These are phyloP conservation scores for Zangia roseola DNA, from an alignment of 768 basidiomycete genomes.

Conservation along the genomic window DNA sequence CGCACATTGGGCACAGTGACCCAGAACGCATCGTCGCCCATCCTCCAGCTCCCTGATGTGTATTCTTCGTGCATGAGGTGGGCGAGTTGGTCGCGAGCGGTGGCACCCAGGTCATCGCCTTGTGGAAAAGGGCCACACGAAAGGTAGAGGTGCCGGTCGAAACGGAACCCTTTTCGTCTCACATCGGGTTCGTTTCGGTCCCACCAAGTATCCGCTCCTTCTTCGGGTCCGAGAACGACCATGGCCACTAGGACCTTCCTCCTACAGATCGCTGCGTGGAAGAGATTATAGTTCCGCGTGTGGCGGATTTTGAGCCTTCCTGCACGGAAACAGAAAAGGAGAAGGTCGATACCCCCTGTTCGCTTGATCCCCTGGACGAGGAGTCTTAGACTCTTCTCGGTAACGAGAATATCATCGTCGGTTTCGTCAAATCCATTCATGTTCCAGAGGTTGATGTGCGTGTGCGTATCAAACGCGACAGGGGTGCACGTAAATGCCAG, in stretches of 20 bases:
- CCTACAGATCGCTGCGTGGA: slow-evolving; percentile 29
- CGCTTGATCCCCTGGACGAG: slow-evolving; percentile 15
- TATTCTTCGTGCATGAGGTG: slow-evolving; percentile 12
- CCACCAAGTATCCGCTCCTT: slow-evolving; percentile 28
- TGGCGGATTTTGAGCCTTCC: slow-evolving; percentile 19
- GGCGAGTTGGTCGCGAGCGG: not conserved
- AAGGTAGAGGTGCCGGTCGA: slow-evolving; percentile 28
- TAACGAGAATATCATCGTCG: slow-evolving; percentile 9
- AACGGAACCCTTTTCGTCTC: slow-evolving; percentile 19
- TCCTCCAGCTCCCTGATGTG: slow-evolving; percentile 14
- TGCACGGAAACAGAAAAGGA: slow-evolving; percentile 29
- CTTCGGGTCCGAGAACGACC: slow-evolving; percentile 33
- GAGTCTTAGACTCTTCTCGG: slow-evolving; percentile 14
- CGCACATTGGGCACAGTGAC: slow-evolving; percentile 16
- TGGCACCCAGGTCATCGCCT: not conserved
- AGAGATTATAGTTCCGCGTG: slow-evolving; percentile 30
- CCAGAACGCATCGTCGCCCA: slow-evolving; percentile 7
- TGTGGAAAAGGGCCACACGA: slow-evolving; percentile 6
- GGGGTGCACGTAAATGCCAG: slow-evolving; percentile 2
- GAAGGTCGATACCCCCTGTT: slow-evolving; percentile 19
- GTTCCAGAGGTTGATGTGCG: slow-evolving; percentile 20
- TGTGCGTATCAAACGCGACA: slow-evolving; percentile 4
- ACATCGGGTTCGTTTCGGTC: slow-evolving; percentile 22
- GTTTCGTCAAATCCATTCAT: slow-evolving; percentile 12
- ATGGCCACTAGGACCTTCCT: slow-evolving; percentile 31